A percentile compares a stretch with the other conserved stretches of the same genome.
Evolutionary conservation across 352 stramenopile species (phyloP).

Genomic region (Pythium coloratum): DNA sequence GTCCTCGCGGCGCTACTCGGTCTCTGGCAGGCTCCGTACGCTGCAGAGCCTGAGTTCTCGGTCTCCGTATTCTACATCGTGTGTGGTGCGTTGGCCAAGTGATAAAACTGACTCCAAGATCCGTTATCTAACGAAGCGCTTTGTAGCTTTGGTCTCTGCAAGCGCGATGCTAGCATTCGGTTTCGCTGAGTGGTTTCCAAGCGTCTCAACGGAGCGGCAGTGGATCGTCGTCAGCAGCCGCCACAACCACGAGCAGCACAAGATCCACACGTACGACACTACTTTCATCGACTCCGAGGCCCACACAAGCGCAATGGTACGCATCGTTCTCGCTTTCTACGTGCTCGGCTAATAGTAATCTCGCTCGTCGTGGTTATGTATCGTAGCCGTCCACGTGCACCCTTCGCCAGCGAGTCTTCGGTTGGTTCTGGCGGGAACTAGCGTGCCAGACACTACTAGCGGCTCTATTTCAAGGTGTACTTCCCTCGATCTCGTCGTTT

Average conservation of each 20-base stretch:
- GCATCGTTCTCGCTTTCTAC: neutral
- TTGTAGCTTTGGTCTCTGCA: neutral
- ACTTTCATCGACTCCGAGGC: constrained; percentile 21
- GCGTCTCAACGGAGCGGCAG: constrained; percentile 5
- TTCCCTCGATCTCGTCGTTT: constrained; percentile 68
- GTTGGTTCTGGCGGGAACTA: constrained; percentile 45
- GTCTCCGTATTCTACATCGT: constrained; percentile 56
- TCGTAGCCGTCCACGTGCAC: constrained; percentile 21
- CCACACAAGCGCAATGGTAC: neutral
- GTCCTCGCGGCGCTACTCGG: constrained; percentile 56
- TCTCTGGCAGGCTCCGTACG: constrained; percentile 57
- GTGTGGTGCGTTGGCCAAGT: constrained; percentile 35
- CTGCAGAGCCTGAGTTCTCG: constrained; percentile 42
- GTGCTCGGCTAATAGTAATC: neutral
- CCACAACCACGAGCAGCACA: constrained; percentile 1
- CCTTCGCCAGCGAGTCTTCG: constrained; percentile 27
- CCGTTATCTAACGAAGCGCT: neutral
- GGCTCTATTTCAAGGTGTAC: constrained; percentile 58
- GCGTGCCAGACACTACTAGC: constrained; percentile 53
- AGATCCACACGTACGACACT: constrained; percentile 26
- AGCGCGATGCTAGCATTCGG: constrained; percentile 38
- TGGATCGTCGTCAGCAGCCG: constrained; percentile 5
- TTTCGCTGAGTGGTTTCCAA: constrained; percentile 50
- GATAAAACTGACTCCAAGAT: neutral
- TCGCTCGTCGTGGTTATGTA: neutral